A percentile compares a stretch with the other conserved stretches of the same genome.
Evolutionary conservation across 768 basidiomycete genomes (phyloP).

Genomic region (Russula sp.): DNA sequence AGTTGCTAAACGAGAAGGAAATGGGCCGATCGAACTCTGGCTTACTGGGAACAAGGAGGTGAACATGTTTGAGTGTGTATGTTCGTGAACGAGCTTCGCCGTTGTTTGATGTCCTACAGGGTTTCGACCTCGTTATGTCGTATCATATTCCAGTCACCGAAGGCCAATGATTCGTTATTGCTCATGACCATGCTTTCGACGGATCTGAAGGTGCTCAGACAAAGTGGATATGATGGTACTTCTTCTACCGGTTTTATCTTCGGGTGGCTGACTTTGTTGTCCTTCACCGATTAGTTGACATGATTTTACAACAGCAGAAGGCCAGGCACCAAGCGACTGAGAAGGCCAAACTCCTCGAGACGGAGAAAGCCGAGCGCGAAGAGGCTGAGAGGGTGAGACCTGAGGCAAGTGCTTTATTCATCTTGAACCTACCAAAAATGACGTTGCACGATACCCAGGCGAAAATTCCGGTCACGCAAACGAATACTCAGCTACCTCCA

Average conservation of each 20-base stretch:
- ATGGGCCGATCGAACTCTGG: conserved; percentile 68
- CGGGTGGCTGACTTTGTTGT: conserved; percentile 32
- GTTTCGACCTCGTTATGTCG: conserved; percentile 83
- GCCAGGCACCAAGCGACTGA: too few relatives aligned
- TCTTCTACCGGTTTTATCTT: conserved; percentile 25
- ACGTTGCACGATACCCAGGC: too few relatives aligned
- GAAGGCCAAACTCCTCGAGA: too few relatives aligned
- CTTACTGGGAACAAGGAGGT: conserved; percentile 69
- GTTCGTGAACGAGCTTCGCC: not conserved
- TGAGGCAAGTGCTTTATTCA: too few relatives aligned
- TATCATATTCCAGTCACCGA: conserved; percentile 72
- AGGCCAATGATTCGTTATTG: conserved; percentile 82
- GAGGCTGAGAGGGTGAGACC: conserved; percentile 56
- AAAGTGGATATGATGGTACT: conserved; percentile 82
- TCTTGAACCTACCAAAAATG: too few relatives aligned
- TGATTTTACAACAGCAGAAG: conserved; percentile 74
- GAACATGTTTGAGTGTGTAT: conserved; percentile 89
- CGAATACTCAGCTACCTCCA: too few relatives aligned
- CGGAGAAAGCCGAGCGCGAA: conserved; percentile 55
- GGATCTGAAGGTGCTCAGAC: conserved; percentile 72
- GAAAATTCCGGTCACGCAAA: too few relatives aligned
- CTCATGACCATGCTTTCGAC: conserved; percentile 95
- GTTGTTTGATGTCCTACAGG: conserved; percentile 41
- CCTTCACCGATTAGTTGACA: conserved; percentile 60
- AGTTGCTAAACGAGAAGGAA: conserved; percentile 52